Evolutionary conservation across 495 filamentous ascomycete species (phyloP), one percentile per base, ranked within the genome.

Genomic region (Endocarpon pusillum): DNA sequence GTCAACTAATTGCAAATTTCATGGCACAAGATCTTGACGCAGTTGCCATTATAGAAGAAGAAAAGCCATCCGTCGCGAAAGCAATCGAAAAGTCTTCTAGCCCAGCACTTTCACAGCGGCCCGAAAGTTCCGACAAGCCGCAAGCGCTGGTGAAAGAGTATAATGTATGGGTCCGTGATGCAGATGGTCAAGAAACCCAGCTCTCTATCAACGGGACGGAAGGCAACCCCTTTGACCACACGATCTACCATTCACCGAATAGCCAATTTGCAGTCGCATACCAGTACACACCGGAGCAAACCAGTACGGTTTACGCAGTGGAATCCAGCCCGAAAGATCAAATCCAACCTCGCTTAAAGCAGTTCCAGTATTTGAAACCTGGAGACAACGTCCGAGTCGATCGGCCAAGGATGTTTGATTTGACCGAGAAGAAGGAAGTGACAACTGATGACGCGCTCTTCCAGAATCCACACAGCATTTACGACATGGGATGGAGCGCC

Each of bases 201-300:
- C 8, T 40, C 20, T 25, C 38, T 11, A 19, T 15, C 14, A 38
- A 16, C 21, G 38, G 38, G 1, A 37, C 34, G 4, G 30, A 40
- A 20, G 38, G 28, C 11, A 38, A 37, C 19, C 34, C 33, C 3
- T 40, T 38, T 23, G 34, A 40, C 19, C 19, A 39, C 11, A 24
- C 14, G 19, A 12, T 40, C 20, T 38, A 47, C 41, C 48, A 40
- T 45, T 52, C 50, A 45, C 30, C 50, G n/a, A 32, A 36, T 22
- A 18, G 28, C 20, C 17, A 27, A 14, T 38, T 33, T 21, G 37
- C 24, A 17, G 37, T 41, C 22, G 41, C 35, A 12, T 43, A 32
- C 20, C 41, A 47, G 23, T 44, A 47, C 29, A 44, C 44, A 3
- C 44, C 41, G 5, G 34, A 41, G 29, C 41, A 47, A 19, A 34